phyloP scores from a whole-genome alignment of 2,329 filamentous ascomycete species.

The Ceratocystis huliohia region DNA sequence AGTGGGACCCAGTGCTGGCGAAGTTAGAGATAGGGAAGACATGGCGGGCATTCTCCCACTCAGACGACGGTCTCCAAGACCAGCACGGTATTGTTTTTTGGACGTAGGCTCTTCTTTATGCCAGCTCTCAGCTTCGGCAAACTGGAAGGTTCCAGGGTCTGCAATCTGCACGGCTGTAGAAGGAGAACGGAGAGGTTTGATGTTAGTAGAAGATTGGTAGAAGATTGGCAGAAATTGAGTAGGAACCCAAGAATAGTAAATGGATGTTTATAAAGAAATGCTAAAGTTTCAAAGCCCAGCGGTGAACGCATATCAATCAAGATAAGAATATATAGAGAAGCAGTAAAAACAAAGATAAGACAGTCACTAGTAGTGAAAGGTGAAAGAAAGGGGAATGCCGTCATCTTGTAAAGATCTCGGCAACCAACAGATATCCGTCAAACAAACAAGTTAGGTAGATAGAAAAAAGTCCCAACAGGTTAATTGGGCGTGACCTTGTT shows the following conservation, averaged over 20 bases:
- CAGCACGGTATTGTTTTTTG: slow-evolving; percentile 32
- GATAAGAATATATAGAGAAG: not conserved
- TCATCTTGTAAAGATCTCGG: not conserved
- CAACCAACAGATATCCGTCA: not conserved
- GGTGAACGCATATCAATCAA: not conserved
- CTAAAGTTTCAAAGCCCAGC: not conserved
- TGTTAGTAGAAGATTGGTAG: not conserved
- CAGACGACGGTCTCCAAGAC: slow-evolving; percentile 29
- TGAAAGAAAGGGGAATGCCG: not conserved
- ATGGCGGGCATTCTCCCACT: slow-evolving; percentile 28
- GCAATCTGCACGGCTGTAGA: slow-evolving; percentile 40
- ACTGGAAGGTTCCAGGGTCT: slow-evolving; percentile 31
- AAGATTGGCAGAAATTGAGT: not conserved
- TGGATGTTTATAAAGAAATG: not conserved
- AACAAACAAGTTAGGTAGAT: not conserved
- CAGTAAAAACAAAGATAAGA: not conserved
- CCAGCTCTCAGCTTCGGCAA: slow-evolving; percentile 22
- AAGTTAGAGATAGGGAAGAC: slow-evolving; percentile 15
- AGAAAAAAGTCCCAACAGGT: not conserved
- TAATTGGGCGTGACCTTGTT: not conserved
- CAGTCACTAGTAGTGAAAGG: not conserved
- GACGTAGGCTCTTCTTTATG: slow-evolving; percentile 24
- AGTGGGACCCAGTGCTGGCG: slow-evolving; percentile 9
- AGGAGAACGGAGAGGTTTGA: not conserved
- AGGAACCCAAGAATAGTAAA: not conserved